A percentile compares a stretch with the other conserved stretches of the same genome.
These are phyloP conservation scores for Seiridium cupressi DNA, from an alignment of 2,329 filamentous ascomycete genomes.

Conservation along the genomic window DNA sequence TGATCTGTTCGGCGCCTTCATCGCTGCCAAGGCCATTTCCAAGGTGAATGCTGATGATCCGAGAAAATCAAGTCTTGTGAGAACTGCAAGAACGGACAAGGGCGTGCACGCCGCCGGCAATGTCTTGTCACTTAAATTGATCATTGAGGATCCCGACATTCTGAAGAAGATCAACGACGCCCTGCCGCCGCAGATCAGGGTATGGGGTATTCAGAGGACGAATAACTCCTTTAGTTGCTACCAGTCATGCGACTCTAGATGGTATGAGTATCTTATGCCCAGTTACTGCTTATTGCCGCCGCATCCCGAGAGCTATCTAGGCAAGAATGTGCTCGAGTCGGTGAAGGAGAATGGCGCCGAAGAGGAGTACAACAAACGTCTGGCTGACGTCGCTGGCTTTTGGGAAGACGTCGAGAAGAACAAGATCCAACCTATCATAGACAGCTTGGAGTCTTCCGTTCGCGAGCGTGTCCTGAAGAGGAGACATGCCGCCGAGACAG, in stretches of 20 bases:
- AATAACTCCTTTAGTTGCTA: constrained; percentile 94
- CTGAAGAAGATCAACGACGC: constrained; percentile 88
- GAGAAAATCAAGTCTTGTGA: constrained; percentile 90
- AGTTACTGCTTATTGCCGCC: constrained; percentile 91
- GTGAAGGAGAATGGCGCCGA: constrained; percentile 72
- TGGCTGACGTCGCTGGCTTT: constrained; percentile 76
- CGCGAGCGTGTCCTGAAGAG: constrained; percentile 61
- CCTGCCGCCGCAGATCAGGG: constrained; percentile 82
- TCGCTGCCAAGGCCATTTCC: constrained; percentile 87
- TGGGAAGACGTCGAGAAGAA: constrained; percentile 83
- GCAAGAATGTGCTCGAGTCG: constrained; percentile 75
- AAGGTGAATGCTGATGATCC: constrained; percentile 97
- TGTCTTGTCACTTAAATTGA: constrained; percentile 91
- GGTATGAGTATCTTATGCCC: constrained; percentile 96
- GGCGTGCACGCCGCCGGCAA: constrained; percentile 96
- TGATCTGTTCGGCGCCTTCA: constrained; percentile 89
- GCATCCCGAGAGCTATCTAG: constrained; percentile 83
- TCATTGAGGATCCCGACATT: constrained; percentile 86
- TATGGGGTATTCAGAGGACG: constrained; percentile 91
- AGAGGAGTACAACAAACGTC: constrained; percentile 64
- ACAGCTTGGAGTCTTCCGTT: constrained; percentile 61
- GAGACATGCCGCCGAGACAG: constrained; percentile 44
- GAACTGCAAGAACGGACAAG: constrained; percentile 95
- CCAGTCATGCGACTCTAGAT: constrained; percentile 88
- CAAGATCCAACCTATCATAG: constrained; percentile 70